These are phyloP conservation scores for Gossypium turneri DNA, from an alignment of 345 rosid species.

Conservation along the genomic window DNA sequence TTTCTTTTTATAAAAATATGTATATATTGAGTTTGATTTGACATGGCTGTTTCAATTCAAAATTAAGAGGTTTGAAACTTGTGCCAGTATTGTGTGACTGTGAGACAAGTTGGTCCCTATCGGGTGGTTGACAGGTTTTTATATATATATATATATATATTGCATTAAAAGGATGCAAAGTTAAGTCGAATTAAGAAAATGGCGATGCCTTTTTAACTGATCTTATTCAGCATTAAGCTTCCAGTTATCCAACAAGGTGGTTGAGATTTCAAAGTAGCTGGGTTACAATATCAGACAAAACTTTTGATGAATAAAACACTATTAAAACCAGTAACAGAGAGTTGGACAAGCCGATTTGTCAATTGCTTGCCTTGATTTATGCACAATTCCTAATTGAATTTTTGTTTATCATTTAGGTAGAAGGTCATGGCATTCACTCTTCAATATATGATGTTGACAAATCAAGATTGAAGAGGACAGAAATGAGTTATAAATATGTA, in stretches of 20 bases:
- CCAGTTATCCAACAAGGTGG: neutral
- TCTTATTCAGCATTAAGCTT: no score
- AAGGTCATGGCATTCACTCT: neutral
- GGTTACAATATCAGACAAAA: no score
- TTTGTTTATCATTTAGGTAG: neutral
- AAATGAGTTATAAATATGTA: neutral
- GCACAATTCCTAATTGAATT: no score
- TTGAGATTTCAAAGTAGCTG: neutral
- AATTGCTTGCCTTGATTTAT: no score
- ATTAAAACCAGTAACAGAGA: neutral
- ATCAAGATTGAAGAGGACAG: neutral
- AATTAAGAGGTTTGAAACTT: constrained; percentile 13
- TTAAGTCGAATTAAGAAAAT: neutral
- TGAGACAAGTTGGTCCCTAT: neutral
- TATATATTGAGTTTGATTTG: constrained; percentile 1
- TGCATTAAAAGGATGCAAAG: neutral
- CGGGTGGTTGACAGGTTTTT: constrained; percentile 1
- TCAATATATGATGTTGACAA: neutral
- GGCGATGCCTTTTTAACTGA: neutral
- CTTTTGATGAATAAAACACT: neutral
- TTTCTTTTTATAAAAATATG: constrained; percentile 10
- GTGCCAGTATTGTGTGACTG: neutral
- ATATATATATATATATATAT: neutral
- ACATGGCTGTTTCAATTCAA: constrained; percentile 11
- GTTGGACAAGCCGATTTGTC: no score